Evolutionary conservation across 371 early-diverging fungal species (phyloP), one percentile per base, ranked within the genome.

Genomic region (Catenaria anguillulae): DNA sequence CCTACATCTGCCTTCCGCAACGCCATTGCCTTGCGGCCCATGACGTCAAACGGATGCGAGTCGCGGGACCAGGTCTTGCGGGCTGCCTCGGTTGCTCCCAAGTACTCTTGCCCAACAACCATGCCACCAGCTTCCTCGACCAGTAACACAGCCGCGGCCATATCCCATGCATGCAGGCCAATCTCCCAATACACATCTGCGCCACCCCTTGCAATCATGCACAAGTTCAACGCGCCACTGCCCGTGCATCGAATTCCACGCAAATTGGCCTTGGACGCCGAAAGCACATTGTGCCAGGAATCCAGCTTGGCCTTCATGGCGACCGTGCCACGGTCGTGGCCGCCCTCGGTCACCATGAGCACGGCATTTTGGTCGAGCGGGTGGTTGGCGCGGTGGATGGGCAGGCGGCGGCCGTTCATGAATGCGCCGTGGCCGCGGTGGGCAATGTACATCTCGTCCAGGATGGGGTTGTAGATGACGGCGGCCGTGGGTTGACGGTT

Each of bases 171-270:
- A 55, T 81, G 85, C 23, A 74, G 63, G 5, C 95, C 96, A 35
- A 85, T 80, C 71, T 96, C 96, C 88, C 89, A 96, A 69, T 89
- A 94, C 10, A 86, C 75, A 66, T 96, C 95, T 21, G 85, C 70
- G 19, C 78, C 72, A 4, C 94, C 95, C 56, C 86, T 80, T 6
- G 94, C 93, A 5, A 92, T 79, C 26, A 77, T 69, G 63, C 87
- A 83, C 74, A 92, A 71, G 61, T 87, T 84, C 24, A 90, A 65
- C 0, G 92, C 86, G 2, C 89, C 93, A 10, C 86, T 81, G 0
- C 95, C 96, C 0, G 85, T 71, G 35, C 84, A 75, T 19, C 96
- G 83, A 35, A 93, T 72, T 34, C 90, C 89, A 5, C 84, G 71
- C n/a, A 52, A 45, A 42, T 37, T 37, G 21, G 70, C 70, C 29